These are phyloP conservation scores for Ascochyta clinopodiicola DNA, from an alignment of 2,329 filamentous ascomycete species.

Conservation along the genomic window DNA sequence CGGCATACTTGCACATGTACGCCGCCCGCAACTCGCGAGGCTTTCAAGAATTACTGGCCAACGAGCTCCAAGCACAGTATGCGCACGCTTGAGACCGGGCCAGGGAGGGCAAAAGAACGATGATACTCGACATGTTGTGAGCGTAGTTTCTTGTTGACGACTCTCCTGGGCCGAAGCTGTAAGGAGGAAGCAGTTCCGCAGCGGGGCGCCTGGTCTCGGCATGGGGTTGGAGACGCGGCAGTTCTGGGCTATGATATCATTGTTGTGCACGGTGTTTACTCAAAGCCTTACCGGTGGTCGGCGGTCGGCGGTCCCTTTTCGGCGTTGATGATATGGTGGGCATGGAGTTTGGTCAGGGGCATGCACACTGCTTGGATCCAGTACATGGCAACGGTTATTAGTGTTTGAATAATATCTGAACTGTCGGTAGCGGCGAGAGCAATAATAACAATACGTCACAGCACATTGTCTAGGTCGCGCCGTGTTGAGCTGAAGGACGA, in stretches of 20 bases:
- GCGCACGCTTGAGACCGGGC: background rate
- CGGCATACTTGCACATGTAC: conserved; percentile 18
- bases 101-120: no score
- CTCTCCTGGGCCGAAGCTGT: no score
- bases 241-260: conserved; percentile 18
- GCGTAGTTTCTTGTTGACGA: no score
- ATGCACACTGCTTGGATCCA: background rate
- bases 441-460: conserved; percentile 1
- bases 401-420: background rate
- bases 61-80: conserved; percentile 29
- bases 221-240: background rate
- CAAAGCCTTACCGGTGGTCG: conserved; percentile 9
- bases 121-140: no score
- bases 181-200: background rate
- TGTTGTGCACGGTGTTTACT: conserved; percentile 14
- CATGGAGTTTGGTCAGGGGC: background rate
- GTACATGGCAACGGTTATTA: background rate
- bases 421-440: background rate
- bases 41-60: conserved; percentile 25
- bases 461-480: conserved; percentile 1
- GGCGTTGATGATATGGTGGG: background rate
- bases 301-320: background rate
- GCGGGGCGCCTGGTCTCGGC: conserved; percentile 1
- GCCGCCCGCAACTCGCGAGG: conserved; percentile 13
- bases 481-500: conserved; percentile 5